Base-by-base conservation (phyloP, 2,329 filamentous ascomycete species). In the Fusarium pseudograminearum region DNA sequence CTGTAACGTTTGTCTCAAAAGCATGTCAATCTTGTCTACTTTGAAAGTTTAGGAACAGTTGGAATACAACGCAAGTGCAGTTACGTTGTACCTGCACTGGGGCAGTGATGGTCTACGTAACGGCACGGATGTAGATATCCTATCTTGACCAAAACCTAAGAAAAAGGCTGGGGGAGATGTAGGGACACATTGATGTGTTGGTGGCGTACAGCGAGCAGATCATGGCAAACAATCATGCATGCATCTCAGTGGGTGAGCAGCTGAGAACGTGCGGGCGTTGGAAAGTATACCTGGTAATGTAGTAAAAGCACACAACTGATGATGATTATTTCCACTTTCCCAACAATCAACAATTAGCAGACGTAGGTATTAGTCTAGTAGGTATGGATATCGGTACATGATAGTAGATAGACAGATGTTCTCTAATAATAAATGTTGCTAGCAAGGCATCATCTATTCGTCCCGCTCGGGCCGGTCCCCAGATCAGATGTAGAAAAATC, bases 391-490 rank as follows among this genome's bases (percentile, higher is more conserved):
- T 33, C 46, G 24, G 16, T n/a, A n/a, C n/a, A n/a, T n/a, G n/a
- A n/a, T n/a, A n/a, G n/a, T 50, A 50, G 22, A n/a, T 5, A 18
- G 28, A 47, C 34, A 20, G 22, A 45, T 22, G 20, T 8, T 38
- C 36, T 22, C 16, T 36, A 38, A 50, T 42, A 20, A 56, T 36
- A 31, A n/a, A 41, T 28, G 51, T 42, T 34, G 58, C 58, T 51
- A 47, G 55, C 65, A 57, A 61, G 56, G 57, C 45, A 51, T 51
- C 38, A 30, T 61, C 41, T 33, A 11, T 40, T 69, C 60, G 53
- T 61, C 60, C 65, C 65, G 59, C 42, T 46, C 65, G 67, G 67
- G 31, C 67, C 67, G 67, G 51, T 61, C 67, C 67, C 68, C 62
- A 42, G 61, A 67, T 65, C 62, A 41, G 62, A 70, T 40, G 24